These are phyloP conservation scores for Rhodotorula glutinis DNA, from an alignment of 1,284 basidiomycete genomes.

Conservation along the genomic window DNA sequence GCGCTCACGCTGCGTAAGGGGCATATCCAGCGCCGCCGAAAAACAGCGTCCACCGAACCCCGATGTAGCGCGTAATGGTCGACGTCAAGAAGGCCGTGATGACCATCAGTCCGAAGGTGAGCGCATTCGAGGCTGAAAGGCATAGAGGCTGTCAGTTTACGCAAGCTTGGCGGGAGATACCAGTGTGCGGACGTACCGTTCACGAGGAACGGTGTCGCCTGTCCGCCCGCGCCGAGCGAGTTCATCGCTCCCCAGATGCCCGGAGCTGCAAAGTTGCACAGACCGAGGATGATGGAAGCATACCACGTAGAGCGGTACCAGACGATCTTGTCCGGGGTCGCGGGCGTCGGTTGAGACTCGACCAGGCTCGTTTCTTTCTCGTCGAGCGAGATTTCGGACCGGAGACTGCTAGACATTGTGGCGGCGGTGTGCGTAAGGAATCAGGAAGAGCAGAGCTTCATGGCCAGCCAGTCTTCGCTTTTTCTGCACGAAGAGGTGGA, in stretches of 20 bases:
- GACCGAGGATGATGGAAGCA: constrained; percentile 27
- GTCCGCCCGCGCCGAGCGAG: constrained; percentile 45
- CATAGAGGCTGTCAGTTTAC: background rate
- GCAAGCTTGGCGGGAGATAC: background rate
- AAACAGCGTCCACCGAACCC: constrained; percentile 26
- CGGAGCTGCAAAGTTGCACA: constrained; percentile 37
- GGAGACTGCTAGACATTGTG: background rate
- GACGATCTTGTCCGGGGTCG: constrained; percentile 4
- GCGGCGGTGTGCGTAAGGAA: too few species aligned
- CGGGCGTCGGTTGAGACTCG: constrained; percentile 1
- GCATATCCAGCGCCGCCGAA: constrained; percentile 42
- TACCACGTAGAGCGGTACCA: constrained; percentile 30
- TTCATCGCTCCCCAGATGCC: constrained; percentile 48
- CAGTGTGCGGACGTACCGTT: constrained; percentile 34
- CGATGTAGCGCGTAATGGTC: constrained; percentile 13
- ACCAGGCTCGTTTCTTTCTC: background rate
- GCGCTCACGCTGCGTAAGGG: constrained; percentile 24
- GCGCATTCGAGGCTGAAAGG: constrained; percentile 16
- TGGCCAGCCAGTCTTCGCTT: too few species aligned
- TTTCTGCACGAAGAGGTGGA: too few species aligned
- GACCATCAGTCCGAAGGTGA: constrained; percentile 47
- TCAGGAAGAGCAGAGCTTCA: background rate
- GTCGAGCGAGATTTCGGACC: background rate
- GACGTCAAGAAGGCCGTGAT: constrained; percentile 29
- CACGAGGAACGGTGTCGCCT: constrained; percentile 42